Evolutionary conservation across 2,329 filamentous ascomycete genomes (phyloP), one percentile per base, ranked within the genome.

Genomic region (Byssochlamys sp.): DNA sequence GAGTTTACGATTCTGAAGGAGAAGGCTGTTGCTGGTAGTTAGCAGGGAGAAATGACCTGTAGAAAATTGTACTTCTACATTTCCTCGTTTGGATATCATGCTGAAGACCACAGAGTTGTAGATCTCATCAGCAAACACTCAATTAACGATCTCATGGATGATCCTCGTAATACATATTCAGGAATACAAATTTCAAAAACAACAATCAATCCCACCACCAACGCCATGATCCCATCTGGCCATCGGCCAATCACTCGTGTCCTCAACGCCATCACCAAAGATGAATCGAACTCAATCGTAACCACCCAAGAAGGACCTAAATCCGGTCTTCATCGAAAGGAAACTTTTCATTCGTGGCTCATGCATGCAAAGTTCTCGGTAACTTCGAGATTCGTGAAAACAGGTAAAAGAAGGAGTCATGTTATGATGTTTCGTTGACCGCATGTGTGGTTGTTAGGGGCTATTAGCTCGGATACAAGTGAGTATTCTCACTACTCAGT

Each of bases 301-400:
- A 45, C 19, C 39, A 45, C 39, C 35, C 55, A 27, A 60, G 51
- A 12, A 60, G 33, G 19, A 56, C 49, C 14, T 60, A 52, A 24
- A 55, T 53, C 29, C 39, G 45, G 54, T 57, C 26, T 45, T 19
- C n/a, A 7, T 24, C 19, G 39, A 45, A 45, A 45, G 7, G 39
- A 45, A 45, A 9, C 39, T 45, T 45, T 45, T 45, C 39, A 19
- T 45, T 45, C 39, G 39, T 45, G 39, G 39, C 39, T 45, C 39
- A 45, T 45, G 39, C 39, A 45, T 45, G 39, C 39, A 45, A 24
- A 5, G 4, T 45, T 14, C 3, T 19, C 39, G 4, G 39, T 45
- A 45, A 45, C 39, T 45, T 45, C 39, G 12, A 45, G 19, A 1
- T n/a, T 9, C 39, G 2, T 45, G 39, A 45, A 45, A 19, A 45